A percentile compares a stretch with the other conserved stretches of the same genome.
phyloP scores from a whole-genome alignment of 306 rosid genomes.

The Vigna nakashimae region DNA sequence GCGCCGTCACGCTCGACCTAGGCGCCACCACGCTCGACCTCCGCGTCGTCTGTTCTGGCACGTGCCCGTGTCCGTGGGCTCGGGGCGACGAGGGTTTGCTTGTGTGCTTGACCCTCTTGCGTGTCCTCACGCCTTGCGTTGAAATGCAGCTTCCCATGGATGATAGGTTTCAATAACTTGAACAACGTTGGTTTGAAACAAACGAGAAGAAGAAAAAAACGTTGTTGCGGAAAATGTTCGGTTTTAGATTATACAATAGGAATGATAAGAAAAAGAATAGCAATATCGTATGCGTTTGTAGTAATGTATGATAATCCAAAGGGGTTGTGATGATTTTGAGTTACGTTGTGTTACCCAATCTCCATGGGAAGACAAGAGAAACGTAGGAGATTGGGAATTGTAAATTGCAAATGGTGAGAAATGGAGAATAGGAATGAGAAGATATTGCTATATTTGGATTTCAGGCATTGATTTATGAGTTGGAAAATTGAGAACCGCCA shows the following conservation, averaged over 20 bases:
- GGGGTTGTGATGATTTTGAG: not conserved
- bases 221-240: not conserved
- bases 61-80: not conserved
- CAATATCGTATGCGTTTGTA: not conserved
- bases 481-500: conserved; percentile 57
- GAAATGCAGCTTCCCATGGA: conserved; percentile 93
- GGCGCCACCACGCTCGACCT: not conserved
- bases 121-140: conserved; percentile 46
- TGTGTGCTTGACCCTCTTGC: conserved; percentile 38
- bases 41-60: too few species aligned
- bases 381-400: conserved; percentile 24
- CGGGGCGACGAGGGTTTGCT: conserved; percentile 11
- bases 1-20: conserved; percentile 36
- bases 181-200: not conserved
- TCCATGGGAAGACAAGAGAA: conserved; percentile 60
- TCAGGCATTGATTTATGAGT: conserved; percentile 6
- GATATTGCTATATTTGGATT: conserved; percentile 52
- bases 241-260: conserved; percentile 37
- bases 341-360: conserved; percentile 22
- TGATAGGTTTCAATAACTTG: not conserved
- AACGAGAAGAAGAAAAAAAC: too few species aligned
- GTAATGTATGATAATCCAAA: conserved; percentile 19
- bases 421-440: not conserved
- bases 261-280: not conserved
- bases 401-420: conserved; percentile 29